A percentile compares a stretch with the other conserved stretches of the same genome.
These are phyloP conservation scores for Paramecium bursaria DNA, from an alignment of 73 alveolate genomes.

Conservation along the genomic window DNA sequence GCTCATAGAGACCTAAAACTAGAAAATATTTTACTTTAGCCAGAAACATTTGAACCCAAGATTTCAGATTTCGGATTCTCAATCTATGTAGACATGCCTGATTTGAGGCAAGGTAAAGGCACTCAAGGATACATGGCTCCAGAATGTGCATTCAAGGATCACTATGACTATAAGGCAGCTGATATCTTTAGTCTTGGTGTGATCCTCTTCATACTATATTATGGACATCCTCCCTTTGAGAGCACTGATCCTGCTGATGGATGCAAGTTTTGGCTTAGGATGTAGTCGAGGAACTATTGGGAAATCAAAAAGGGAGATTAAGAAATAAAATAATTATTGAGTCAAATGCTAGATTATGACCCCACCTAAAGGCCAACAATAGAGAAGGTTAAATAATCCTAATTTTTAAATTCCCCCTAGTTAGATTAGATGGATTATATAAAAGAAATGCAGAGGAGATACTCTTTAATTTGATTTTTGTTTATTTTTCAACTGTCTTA, in stretches of 20 bases:
- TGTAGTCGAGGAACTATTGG: too few species aligned
- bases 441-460: too few species aligned
- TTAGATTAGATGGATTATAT: too few species aligned
- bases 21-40: constrained; percentile 80
- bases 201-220: constrained; percentile 73
- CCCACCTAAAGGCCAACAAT: too few species aligned
- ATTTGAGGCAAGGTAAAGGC: constrained; percentile 43
- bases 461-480: too few species aligned
- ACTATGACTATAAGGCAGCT: constrained; percentile 72
- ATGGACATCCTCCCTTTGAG: constrained; percentile 73
- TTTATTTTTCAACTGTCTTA: too few species aligned
- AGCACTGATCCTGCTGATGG: constrained; percentile 53
- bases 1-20: constrained; percentile 90
- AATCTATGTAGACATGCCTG: not conserved
- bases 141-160: constrained; percentile 61
- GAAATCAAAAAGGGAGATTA: too few species aligned
- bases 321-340: too few species aligned
- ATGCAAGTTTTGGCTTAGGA: too few species aligned
- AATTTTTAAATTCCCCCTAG: too few species aligned
- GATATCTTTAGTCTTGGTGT: constrained; percentile 84
- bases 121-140: constrained; percentile 68
- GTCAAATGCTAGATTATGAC: too few species aligned
- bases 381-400: too few species aligned
- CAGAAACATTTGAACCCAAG: constrained; percentile 29
- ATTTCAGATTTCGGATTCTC: constrained; percentile 70